Evolutionary conservation across 768 basidiomycete species (phyloP).

Genomic region (Gymnopilus junonius): DNA sequence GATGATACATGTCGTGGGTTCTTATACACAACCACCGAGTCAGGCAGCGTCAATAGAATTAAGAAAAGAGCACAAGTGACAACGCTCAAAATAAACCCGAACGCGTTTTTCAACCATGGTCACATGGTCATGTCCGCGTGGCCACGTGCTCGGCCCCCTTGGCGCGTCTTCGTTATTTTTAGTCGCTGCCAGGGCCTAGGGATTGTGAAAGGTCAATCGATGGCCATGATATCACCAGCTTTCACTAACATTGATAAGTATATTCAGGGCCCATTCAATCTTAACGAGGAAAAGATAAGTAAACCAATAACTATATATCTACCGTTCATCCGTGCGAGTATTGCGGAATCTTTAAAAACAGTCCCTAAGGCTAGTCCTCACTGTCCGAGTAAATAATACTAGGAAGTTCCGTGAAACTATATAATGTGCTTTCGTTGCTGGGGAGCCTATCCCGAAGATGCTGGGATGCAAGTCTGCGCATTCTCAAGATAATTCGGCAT

Average conservation of each 20-base stretch:
- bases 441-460: conserved; percentile 27
- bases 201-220: too few relatives aligned
- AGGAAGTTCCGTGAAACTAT: conserved; percentile 2
- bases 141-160: conserved; percentile 2
- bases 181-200: too few relatives aligned
- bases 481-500: conserved; percentile 17
- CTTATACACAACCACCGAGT: background rate
- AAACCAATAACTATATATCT: background rate
- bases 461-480: conserved; percentile 13
- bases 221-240: too few relatives aligned
- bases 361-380: background rate
- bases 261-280: too few relatives aligned
- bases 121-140: background rate
- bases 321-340: background rate
- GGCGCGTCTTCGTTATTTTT: too few relatives aligned
- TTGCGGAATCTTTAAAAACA: background rate
- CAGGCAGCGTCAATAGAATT: background rate
- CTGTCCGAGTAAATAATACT: conserved; percentile 5
- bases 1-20: conserved; percentile 22
- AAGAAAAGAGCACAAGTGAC: background rate
- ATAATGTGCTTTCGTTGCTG: background rate
- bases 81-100: background rate
- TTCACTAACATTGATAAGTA: too few relatives aligned
- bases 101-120: conserved; percentile 2
- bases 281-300: too few relatives aligned